These are phyloP conservation scores for Closterium sp. DNA, from an alignment of 139 green algal genomes.

Conservation along the genomic window DNA sequence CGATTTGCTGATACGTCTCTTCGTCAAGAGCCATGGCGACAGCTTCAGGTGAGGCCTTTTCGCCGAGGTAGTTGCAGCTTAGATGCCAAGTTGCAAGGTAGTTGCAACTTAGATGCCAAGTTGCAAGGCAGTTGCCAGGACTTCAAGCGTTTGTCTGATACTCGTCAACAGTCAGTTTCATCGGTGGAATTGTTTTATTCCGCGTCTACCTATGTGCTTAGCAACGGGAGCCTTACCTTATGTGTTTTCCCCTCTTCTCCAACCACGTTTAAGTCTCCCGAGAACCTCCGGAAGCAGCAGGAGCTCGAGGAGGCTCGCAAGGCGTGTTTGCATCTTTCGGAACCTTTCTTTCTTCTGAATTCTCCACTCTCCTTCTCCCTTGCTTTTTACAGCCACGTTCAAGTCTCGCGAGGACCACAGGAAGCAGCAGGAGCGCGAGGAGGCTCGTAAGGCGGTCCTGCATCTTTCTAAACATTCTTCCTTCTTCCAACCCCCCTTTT, in stretches of 20 bases:
- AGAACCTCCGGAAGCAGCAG: slow-evolving; percentile 58
- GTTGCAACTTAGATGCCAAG: neutral
- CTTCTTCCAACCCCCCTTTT: no score
- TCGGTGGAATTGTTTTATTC: no score
- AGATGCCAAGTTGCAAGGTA: neutral
- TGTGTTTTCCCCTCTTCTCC: no score
- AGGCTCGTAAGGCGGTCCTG: slow-evolving; percentile 92
- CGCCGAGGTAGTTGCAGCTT: no score
- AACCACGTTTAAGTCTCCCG: slow-evolving; percentile 48
- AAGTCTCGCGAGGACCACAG: slow-evolving; percentile 63
- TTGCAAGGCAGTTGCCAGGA: neutral
- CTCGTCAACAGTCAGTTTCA: no score
- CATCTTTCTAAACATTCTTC: no score
- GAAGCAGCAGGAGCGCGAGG: slow-evolving; percentile 76
- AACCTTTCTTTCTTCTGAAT: slow-evolving; percentile 61
- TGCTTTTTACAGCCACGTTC: slow-evolving; percentile 30
- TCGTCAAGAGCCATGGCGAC: no score
- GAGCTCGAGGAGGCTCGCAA: slow-evolving; percentile 86
- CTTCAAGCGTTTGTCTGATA: neutral
- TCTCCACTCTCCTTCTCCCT: neutral
- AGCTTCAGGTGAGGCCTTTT: no score
- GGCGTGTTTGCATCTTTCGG: slow-evolving; percentile 49
- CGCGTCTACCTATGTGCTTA: neutral
- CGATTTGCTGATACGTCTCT: no score
- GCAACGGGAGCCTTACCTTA: neutral